These are phyloP conservation scores for Gracilaria domingensis DNA, from an alignment of 23 red algal genomes.

Conservation along the genomic window DNA sequence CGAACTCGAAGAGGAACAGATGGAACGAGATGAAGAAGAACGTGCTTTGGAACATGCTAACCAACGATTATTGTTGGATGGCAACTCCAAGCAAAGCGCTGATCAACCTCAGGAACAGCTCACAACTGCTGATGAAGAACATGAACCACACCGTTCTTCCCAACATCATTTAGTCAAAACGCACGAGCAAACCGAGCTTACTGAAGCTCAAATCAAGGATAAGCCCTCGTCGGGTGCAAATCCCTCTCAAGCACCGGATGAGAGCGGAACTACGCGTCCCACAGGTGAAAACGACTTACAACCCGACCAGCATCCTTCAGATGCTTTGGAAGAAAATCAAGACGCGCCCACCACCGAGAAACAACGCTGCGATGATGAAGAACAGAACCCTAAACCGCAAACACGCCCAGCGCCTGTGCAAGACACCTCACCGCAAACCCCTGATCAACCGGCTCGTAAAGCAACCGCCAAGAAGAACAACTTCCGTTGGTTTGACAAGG, in stretches of 20 bases:
- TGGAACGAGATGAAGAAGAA: slow-evolving; percentile 63
- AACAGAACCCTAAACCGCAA: neutral
- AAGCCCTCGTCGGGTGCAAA: neutral
- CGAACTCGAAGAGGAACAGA: slow-evolving; percentile 23
- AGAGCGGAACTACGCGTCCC: neutral
- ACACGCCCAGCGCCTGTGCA: neutral
- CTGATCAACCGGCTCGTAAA: slow-evolving; percentile 6
- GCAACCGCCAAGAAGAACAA: neutral
- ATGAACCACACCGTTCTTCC: neutral
- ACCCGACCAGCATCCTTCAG: neutral
- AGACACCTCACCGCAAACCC: slow-evolving; percentile 5
- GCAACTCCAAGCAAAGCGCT: neutral
- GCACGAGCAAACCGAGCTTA: neutral
- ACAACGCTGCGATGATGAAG: neutral
- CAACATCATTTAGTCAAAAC: neutral
- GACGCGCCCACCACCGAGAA: neutral
- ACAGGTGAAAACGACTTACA: neutral
- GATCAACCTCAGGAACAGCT: neutral
- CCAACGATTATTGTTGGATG: neutral
- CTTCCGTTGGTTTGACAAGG: neutral
- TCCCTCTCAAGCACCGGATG: neutral
- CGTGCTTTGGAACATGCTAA: slow-evolving; percentile 39
- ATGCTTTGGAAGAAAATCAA: neutral
- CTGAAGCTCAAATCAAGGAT: neutral
- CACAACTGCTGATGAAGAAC: neutral